phyloP scores from a whole-genome alignment of 169 alveolate species.

The Eimeria sp. region DNA sequence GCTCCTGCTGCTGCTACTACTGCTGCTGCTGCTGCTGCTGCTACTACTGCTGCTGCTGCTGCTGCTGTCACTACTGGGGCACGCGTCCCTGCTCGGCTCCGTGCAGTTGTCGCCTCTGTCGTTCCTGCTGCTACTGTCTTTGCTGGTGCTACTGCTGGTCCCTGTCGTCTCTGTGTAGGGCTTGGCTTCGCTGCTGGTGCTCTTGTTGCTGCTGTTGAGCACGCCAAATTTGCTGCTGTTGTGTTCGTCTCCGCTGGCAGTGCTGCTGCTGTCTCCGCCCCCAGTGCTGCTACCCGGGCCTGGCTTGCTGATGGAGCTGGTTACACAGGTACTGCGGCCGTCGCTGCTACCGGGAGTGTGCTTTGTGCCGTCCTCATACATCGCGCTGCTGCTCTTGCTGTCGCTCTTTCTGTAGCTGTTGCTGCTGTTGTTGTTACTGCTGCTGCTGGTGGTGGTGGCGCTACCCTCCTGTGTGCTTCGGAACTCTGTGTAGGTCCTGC shows the following conservation, averaged over 20 bases:
- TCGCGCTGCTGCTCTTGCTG: neutral
- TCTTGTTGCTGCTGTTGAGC: neutral
- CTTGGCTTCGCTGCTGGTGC: neutral
- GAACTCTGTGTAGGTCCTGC: neutral
- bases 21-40: conserved; percentile 20
- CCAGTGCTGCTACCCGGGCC: neutral
- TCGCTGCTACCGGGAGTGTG: neutral
- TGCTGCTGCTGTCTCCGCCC: neutral
- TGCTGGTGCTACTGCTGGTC: conserved; percentile 2
- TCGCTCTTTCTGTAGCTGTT: neutral
- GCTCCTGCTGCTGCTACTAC: neutral
- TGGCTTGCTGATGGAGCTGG: neutral
- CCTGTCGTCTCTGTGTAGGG: too few relatives aligned
- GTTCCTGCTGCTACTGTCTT: conserved; percentile 17
- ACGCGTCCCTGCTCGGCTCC: neutral
- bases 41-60: neutral
- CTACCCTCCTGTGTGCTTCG: neutral
- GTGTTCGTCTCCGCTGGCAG: neutral
- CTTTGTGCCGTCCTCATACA: neutral
- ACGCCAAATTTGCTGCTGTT: neutral
- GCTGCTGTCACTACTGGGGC: neutral
- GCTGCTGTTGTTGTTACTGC: neutral
- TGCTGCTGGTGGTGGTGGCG: conserved; percentile 10
- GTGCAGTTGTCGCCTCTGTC: neutral
- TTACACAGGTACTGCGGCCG: neutral